A percentile compares a stretch with the other conserved stretches of the same genome.
Conservation (phyloP, 108 stramenopile genomes). For the Nitzschia sp. region DNA sequence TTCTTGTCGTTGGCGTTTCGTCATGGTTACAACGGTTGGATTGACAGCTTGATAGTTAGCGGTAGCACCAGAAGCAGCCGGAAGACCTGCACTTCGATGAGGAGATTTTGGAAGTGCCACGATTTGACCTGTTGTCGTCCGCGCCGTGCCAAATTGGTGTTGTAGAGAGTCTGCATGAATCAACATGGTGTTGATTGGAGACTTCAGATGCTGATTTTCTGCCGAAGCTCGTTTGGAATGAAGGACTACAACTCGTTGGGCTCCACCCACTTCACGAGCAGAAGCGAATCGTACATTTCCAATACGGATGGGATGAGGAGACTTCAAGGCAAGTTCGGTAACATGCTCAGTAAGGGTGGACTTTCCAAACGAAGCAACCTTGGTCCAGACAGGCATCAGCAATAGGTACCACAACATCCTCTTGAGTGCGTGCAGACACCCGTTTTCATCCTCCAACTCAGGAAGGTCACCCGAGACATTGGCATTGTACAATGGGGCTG, state of each 20-base stretch:
- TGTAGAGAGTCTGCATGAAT: conserved; percentile 30
- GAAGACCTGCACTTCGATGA: conserved; percentile 1
- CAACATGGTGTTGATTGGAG: conserved; percentile 18
- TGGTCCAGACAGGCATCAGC: conserved; percentile 70
- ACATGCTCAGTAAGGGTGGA: conserved; percentile 44
- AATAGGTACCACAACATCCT: conserved; percentile 54
- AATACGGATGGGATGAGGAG: conserved; percentile 75
- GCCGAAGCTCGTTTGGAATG: conserved; percentile 4
- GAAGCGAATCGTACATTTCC: conserved; percentile 50
- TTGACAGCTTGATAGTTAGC: conserved; percentile 32
- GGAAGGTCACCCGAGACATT: conserved; percentile 10
- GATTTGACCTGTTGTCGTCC: conserved; percentile 17
- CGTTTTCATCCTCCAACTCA: conserved; percentile 1
- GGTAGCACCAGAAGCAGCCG: not conserved
- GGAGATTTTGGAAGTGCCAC: conserved; percentile 26
- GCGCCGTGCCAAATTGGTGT: conserved; percentile 9
- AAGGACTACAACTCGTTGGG: conserved; percentile 36
- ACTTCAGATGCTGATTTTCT: not conserved
- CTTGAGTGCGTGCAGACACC: conserved; percentile 19
- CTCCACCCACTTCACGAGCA: conserved; percentile 9
- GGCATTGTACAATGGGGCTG: conserved; percentile 22
- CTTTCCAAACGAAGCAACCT: conserved; percentile 58
- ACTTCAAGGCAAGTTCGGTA: conserved; percentile 61
- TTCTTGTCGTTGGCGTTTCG: conserved; percentile 30
- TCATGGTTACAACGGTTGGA: conserved; percentile 33